Evolutionary conservation across 2,329 filamentous ascomycete genomes (phyloP).

Genomic region (Hymenoscyphus infarciens): DNA sequence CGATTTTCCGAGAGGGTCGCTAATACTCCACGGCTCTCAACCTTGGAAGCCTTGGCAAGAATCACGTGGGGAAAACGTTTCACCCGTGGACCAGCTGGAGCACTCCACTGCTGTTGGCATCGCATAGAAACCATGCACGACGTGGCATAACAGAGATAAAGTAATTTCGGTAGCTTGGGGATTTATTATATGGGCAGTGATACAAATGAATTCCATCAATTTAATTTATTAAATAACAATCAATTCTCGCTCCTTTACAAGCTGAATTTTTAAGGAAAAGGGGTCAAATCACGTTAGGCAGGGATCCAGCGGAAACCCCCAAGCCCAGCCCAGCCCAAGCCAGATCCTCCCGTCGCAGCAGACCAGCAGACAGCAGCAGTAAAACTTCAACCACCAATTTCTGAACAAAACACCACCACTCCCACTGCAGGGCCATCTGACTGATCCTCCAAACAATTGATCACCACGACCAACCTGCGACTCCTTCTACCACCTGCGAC

Average conservation of each 20-base stretch:
- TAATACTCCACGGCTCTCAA: too few species aligned
- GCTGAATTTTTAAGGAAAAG: neutral
- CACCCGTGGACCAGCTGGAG: neutral
- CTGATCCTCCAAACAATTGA: neutral
- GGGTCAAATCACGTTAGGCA: neutral
- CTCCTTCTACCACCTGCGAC: slow-evolving; percentile 9
- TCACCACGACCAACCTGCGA: slow-evolving; percentile 10
- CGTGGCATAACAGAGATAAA: slow-evolving; percentile 14
- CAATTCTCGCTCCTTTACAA: too few species aligned
- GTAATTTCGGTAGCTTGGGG: neutral
- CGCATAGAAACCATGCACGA: slow-evolving; percentile 15
- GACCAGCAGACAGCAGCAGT: neutral
- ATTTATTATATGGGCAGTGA: too few species aligned
- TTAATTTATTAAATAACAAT: too few species aligned
- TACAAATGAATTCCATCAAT: too few species aligned
- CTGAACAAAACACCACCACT: neutral
- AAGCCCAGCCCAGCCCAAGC: neutral
- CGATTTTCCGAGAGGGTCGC: too few species aligned
- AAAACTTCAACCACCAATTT: neutral
- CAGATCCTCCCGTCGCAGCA: neutral
- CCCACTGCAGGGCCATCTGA: neutral
- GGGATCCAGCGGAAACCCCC: neutral
- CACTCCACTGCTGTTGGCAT: neutral
- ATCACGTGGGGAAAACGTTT: slow-evolving; percentile 6
- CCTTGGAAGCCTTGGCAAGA: slow-evolving; percentile 2